Percentiles rank a stretch among this genome's conserved stretches.
Evolutionary conservation across 2,329 filamentous ascomycete genomes (phyloP).

Genomic region (Hypomyces perniciosus): DNA sequence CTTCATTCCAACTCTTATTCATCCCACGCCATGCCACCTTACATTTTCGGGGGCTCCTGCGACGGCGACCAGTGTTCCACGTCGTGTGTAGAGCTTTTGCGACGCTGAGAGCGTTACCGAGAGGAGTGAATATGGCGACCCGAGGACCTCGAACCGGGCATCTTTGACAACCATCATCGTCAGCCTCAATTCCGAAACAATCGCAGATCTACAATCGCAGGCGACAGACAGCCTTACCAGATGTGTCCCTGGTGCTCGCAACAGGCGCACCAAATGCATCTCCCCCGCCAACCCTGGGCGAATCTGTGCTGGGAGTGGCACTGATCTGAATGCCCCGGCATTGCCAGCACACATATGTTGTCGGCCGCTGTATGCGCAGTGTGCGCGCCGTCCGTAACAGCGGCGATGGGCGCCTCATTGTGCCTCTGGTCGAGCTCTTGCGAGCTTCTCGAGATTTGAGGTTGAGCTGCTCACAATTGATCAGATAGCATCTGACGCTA

Average conservation of each 20-base stretch:
- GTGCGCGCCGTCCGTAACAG: conserved; percentile 31
- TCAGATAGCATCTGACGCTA: background rate
- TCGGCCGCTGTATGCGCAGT: conserved; percentile 21
- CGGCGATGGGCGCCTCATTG: conserved; percentile 40
- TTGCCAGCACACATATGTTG: conserved; percentile 44
- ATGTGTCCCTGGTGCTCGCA: conserved; percentile 40
- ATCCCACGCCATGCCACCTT: background rate
- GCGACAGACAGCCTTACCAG: conserved; percentile 36
- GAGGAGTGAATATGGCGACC: conserved; percentile 85
- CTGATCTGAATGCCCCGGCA: conserved; percentile 59
- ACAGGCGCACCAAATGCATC: conserved; percentile 49
- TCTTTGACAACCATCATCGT: conserved; percentile 48
- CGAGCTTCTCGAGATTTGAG: conserved; percentile 7
- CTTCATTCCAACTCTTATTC: background rate
- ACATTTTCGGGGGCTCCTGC: conserved; percentile 90
- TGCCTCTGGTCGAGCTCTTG: conserved; percentile 10
- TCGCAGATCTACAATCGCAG: background rate
- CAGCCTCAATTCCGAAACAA: background rate
- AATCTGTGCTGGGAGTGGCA: conserved; percentile 52
- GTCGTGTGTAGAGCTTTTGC: conserved; percentile 85
- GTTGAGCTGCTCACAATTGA: conserved; percentile 1
- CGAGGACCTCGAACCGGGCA: conserved; percentile 90
- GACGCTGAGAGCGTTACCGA: conserved; percentile 91
- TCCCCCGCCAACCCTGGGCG: conserved; percentile 40
- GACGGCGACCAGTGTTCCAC: conserved; percentile 84